phyloP scores from a whole-genome alignment of 2,329 filamentous ascomycete species.

The Sclerotinia minor region DNA sequence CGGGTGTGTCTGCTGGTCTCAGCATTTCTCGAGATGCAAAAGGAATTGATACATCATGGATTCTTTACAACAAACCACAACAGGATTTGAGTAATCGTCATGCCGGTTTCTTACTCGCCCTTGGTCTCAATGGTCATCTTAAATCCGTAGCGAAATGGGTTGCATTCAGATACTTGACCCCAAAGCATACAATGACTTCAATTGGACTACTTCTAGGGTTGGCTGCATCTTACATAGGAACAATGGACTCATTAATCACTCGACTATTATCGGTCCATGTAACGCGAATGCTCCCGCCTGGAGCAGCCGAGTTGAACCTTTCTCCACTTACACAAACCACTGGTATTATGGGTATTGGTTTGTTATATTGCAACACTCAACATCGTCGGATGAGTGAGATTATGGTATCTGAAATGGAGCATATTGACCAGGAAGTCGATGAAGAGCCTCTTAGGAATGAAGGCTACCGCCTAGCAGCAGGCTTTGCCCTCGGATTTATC shows the following conservation, averaged over 20 bases:
- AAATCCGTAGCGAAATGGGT: constrained; percentile 96
- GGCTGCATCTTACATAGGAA: constrained; percentile 90
- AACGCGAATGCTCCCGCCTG: constrained; percentile 87
- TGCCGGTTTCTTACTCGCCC: constrained; percentile 85
- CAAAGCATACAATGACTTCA: constrained; percentile 98
- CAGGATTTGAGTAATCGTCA: constrained; percentile 92
- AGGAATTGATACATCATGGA: constrained; percentile 98
- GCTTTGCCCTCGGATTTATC: constrained; percentile 90
- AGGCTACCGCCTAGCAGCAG: constrained; percentile 92
- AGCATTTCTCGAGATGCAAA: constrained; percentile 87
- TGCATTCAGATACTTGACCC: constrained; percentile 97
- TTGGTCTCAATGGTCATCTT: constrained; percentile 94
- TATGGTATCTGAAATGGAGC: constrained; percentile 96
- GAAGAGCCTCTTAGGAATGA: constrained; percentile 86
- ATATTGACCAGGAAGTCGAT: constrained; percentile 76
- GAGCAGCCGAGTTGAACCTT: constrained; percentile 90
- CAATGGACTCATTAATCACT: constrained; percentile 95
- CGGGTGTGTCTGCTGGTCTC: constrained; percentile 88
- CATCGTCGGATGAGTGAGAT: constrained; percentile 98
- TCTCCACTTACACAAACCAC: constrained; percentile 93
- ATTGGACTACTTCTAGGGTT: constrained; percentile 91
- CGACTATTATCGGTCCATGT: constrained; percentile 93
- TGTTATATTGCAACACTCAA: constrained; percentile 92
- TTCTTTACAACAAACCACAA: constrained; percentile 90
- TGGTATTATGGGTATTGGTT: constrained; percentile 93